Evolutionary conservation across 176 grass and related monocot genomes (phyloP).

Genomic region (Carex pumila): DNA sequence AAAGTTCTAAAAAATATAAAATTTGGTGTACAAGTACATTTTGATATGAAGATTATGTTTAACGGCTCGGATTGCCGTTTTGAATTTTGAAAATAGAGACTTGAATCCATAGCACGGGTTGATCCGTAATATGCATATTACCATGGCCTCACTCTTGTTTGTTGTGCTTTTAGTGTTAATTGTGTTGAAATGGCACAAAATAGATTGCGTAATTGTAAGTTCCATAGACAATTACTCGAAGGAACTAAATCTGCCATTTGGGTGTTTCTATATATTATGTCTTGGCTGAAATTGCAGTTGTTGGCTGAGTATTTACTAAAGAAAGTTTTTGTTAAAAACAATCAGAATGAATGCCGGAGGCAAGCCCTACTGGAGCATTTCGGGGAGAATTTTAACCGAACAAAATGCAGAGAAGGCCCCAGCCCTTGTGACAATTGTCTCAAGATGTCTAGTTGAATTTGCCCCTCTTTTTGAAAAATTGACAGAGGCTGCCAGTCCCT

Average conservation of each 20-base stretch:
- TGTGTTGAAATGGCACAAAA: not conserved
- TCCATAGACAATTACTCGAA: not conserved
- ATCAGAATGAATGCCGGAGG: slow-evolving; percentile 72
- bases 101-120: too few relatives aligned
- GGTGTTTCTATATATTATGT: not conserved
- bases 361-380: slow-evolving; percentile 72
- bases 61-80: too few relatives aligned
- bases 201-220: not conserved
- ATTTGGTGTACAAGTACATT: too few relatives aligned
- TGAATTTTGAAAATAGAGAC: too few relatives aligned
- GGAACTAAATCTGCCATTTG: not conserved
- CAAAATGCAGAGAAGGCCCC: slow-evolving; percentile 51
- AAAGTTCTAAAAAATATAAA: too few relatives aligned
- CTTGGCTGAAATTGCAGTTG: not conserved
- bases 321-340: not conserved
- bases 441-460: slow-evolving; percentile 31
- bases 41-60: too few relatives aligned
- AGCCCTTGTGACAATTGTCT: slow-evolving; percentile 85
- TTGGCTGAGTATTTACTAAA: not conserved
- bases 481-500: not conserved
- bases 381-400: slow-evolving; percentile 50
- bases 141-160: too few relatives aligned
- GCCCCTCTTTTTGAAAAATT: not conserved
- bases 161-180: not conserved
- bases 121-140: too few relatives aligned